phyloP scores from a whole-genome alignment of 805 yeast genomes.

The Candida rishiriensis region DNA sequence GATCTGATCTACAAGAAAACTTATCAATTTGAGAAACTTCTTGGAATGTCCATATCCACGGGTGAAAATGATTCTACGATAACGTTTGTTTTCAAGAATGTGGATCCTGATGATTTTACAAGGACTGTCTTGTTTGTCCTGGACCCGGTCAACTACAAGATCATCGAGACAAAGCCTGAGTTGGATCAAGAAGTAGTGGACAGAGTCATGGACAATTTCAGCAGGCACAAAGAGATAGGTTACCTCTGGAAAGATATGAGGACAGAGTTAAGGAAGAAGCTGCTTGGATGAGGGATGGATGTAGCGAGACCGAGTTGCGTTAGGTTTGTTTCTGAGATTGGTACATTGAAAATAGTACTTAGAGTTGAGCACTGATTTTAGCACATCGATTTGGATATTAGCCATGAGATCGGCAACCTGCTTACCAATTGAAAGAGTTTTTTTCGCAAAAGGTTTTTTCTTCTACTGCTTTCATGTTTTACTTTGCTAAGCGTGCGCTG shows the following conservation, averaged over 20 bases:
- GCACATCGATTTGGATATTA: no score
- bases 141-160: slow-evolving; percentile 33
- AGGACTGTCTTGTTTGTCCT: slow-evolving; percentile 41
- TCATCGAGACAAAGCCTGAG: slow-evolving; percentile 33
- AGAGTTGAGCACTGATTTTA: no score
- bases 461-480: no score
- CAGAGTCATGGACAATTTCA: slow-evolving; percentile 19
- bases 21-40: slow-evolving; percentile 39
- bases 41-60: slow-evolving; percentile 45
- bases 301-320: no score
- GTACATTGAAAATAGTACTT: no score
- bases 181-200: slow-evolving; percentile 20
- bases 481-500: no score
- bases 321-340: neutral
- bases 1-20: slow-evolving; percentile 38
- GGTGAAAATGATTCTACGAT: slow-evolving; percentile 29
- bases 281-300: slow-evolving; percentile 2
- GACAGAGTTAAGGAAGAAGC: slow-evolving; percentile 13
- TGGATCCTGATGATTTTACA: slow-evolving; percentile 42
- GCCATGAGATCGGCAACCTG: no score
- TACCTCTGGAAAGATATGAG: slow-evolving; percentile 33
- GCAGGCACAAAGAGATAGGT: slow-evolving; percentile 28
- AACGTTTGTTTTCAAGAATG: slow-evolving; percentile 39
- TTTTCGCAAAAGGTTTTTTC: no score
- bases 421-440: no score